Base-by-base conservation (phyloP, 331 rosid species). In the Rhamnella rubrinervis region DNA sequence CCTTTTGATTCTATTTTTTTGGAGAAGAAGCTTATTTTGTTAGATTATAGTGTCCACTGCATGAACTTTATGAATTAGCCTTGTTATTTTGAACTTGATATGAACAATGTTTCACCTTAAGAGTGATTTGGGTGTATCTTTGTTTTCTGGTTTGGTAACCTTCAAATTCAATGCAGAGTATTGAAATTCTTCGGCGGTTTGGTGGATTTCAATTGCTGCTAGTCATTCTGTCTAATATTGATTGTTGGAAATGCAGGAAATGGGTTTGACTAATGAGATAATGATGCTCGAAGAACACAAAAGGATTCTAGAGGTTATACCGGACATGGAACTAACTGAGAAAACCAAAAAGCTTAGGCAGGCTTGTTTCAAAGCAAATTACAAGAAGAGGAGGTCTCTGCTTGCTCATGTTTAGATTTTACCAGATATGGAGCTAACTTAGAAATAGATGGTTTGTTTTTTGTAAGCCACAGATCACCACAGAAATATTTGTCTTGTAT, bases 271-370 rank as follows among this genome's bases (percentile, higher is more conserved):
- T 14, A 49, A 75, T 5, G 91, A 88, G 75, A 65, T 85, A 18
- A 75, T 53, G 13, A 80, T 39, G 86, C 67, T 93, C 84, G 96
- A 93, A 79, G 81, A 84, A 51, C 83, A 88, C 7, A 80, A 68
- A 38, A 82, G 17, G 75, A 58, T 87, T 58, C 6, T 88, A 18
- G 86, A 84, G 74, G 71, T 64, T 41, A 2, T 66, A 23, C 98
- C 98, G 0, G 83, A 86, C 19, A 46, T 65, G 83, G 88, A 85
- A 40, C 66, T 93, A 8, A 78, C 71, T n/a, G 67, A 75, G 72
- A 75, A 80, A 61, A 71, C 86, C 65, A 93, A 89, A 81, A 93
- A 72, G 79, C 80, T 93, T 47, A 88, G 98, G 75, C 97, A 88
- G 38, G 86, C 92, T 37, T 78, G 82, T 67, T 85, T 87, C 75